Conservation (phyloP, 139 green algal genomes). For the Chlorella sp. region DNA sequence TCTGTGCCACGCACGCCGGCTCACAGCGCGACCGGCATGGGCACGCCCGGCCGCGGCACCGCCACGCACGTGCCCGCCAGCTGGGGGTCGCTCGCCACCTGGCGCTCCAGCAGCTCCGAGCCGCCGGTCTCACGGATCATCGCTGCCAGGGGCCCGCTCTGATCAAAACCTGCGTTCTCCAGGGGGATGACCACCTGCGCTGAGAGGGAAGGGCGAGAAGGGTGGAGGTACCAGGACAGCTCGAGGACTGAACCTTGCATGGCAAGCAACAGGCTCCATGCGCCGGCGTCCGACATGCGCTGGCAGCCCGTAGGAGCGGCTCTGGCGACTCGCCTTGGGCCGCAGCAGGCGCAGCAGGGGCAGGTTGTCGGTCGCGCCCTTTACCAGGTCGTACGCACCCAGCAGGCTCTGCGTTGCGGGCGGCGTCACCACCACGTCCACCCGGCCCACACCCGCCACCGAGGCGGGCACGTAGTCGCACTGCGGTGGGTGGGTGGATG, state of each 20-base stretch:
- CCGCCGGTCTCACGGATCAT: slow-evolving; percentile 26
- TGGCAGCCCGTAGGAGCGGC: no score
- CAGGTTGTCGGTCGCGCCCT: slow-evolving; percentile 58
- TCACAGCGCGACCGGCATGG: slow-evolving; percentile 21
- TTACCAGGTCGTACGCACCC: slow-evolving; percentile 22
- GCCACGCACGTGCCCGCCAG: slow-evolving; percentile 5
- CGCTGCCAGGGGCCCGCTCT: slow-evolving; percentile 26
- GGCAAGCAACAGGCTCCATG: neutral
- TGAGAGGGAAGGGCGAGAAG: slow-evolving; percentile 10
- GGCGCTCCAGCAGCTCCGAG: neutral
- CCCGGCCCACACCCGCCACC: slow-evolving; percentile 32
- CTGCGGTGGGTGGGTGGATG: slow-evolving; percentile 11
- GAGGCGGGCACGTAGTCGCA: slow-evolving; percentile 56
- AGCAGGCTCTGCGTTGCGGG: slow-evolving; percentile 47
- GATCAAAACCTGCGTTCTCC: slow-evolving; percentile 67
- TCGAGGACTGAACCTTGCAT: neutral
- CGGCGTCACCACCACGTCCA: slow-evolving; percentile 70
- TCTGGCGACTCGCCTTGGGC: no score
- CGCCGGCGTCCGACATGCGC: neutral
- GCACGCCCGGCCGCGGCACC: slow-evolving; percentile 6
- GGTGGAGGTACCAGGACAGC: neutral
- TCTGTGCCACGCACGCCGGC: neutral
- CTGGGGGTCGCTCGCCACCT: slow-evolving; percentile 4
- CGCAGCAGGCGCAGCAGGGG: slow-evolving; percentile 50
- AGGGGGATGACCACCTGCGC: slow-evolving; percentile 70